Percentiles rank a stretch among this genome's conserved stretches.
phyloP scores from a whole-genome alignment of 768 basidiomycete species.

The Stropharia rugosoannulata region DNA sequence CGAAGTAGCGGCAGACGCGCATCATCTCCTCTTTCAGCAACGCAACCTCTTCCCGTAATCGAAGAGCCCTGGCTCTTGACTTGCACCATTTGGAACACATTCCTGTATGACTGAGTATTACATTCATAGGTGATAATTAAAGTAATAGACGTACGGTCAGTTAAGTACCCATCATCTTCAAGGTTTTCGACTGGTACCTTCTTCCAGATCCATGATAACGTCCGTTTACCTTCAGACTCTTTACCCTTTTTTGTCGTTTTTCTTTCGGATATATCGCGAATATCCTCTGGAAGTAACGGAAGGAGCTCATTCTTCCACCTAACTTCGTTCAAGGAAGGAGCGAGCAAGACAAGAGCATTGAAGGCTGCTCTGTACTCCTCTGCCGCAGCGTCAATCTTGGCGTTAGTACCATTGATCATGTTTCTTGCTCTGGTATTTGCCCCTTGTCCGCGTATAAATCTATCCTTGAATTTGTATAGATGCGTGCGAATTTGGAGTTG shows the following conservation, averaged over 20 bases:
- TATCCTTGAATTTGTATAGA: constrained; percentile 21
- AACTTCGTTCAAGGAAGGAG: not conserved
- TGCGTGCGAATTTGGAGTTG: constrained; percentile 21
- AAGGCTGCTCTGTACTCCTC: constrained; percentile 18
- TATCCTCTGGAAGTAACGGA: constrained; percentile 11
- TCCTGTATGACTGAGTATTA: not conserved
- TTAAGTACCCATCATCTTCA: constrained; percentile 3
- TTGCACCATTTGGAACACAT: constrained; percentile 20
- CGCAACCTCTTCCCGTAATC: constrained; percentile 20
- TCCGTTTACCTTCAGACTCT: not conserved
- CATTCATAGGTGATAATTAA: not conserved
- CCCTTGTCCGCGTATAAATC: constrained; percentile 17
- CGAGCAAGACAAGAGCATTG: constrained; percentile 7
- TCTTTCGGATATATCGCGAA: constrained; percentile 16
- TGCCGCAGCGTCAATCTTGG: constrained; percentile 10
- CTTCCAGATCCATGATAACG: constrained; percentile 15
- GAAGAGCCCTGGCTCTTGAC: constrained; percentile 12
- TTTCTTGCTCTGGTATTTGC: constrained; percentile 22
- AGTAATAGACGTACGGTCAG: constrained; percentile 7
- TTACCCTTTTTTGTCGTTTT: not conserved
- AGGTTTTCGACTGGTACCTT: not conserved
- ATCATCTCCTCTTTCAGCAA: constrained; percentile 26
- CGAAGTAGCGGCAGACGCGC: constrained; percentile 17
- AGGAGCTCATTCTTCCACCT: constrained; percentile 16
- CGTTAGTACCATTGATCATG: constrained; percentile 14